Base-by-base conservation (phyloP, 2,329 filamentous ascomycete species). In the Alternaria sp. region DNA sequence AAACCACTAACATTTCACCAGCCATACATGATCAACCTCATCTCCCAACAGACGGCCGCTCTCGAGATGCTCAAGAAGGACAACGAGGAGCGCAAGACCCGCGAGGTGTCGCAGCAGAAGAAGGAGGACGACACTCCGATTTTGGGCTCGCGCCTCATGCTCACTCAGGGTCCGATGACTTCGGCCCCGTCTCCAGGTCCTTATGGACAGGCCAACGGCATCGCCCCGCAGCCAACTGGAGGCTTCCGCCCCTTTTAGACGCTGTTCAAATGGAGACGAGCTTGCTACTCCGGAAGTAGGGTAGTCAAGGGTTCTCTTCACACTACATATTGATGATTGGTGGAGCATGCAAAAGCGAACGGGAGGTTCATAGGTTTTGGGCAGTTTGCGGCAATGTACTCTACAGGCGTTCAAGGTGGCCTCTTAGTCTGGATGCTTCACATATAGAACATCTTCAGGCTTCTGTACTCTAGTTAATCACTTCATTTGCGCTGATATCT, bases 1-100 rank as follows among this genome's bases (percentile, higher is more conserved):
- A 57, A 13, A 44, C 12, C 5, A 21, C 61, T 63, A 26, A 74
- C 55, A 23, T 21, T 40, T 30, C 7, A 19, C 6, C 56, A 81
- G 80, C 96, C 96, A 17, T 99, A 97, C 86, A 96, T 99, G 93
- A 98, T 99, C 88, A 99, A 98, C 85, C 91, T 96, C 85, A 86
- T 99, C 67, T 89, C 90, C 72, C 93, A 97, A 81, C 94, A 98
- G 83, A 93, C 93, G 43, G 89, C 91, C 70, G 91, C 96, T 60
- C 91, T 99, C 71, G 89, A 93, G 62, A 80, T 86, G 63, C 87
- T 99, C 65, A 97, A 96, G 86, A 92, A 93, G 66, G 96, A 99
- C 82, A 99, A 98, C 77, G 96, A 99, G 81, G 92, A 94, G 78
- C 91, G 94, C 76, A 97, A 97, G 81, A 81, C 84, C 17, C 84